Evolutionary conservation across 768 basidiomycete species (phyloP).

Genomic region (Cystobasidium onofrii): DNA sequence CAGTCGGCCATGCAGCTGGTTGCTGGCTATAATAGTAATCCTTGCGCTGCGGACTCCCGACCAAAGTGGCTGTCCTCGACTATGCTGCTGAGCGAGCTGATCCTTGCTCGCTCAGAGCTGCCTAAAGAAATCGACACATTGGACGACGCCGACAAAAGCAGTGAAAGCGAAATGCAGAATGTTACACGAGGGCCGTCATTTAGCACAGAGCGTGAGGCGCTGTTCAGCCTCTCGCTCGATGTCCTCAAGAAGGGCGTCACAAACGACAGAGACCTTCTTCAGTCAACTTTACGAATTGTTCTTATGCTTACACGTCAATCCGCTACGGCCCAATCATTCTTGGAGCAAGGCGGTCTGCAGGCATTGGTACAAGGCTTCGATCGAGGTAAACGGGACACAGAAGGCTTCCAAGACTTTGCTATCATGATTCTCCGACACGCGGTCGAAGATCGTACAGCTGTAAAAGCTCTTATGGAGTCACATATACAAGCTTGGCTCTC

Average conservation of each 20-base stretch:
- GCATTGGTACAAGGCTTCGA: conserved; percentile 60
- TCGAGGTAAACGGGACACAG: conserved; percentile 51
- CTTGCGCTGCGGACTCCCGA: conserved; percentile 46
- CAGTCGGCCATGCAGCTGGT: conserved; percentile 31
- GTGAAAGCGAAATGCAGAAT: not conserved
- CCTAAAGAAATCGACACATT: conserved; percentile 52
- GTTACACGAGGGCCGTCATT: conserved; percentile 56
- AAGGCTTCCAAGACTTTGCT: conserved; percentile 70
- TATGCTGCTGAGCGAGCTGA: conserved; percentile 73
- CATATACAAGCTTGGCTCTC: conserved; percentile 73
- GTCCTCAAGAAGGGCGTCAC: conserved; percentile 60
- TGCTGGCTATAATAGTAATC: conserved; percentile 7
- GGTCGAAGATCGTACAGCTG: conserved; percentile 62
- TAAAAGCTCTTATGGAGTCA: conserved; percentile 68
- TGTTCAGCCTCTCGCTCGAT: conserved; percentile 69
- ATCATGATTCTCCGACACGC: conserved; percentile 84
- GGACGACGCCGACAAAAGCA: conserved; percentile 47
- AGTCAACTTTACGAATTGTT: conserved; percentile 71
- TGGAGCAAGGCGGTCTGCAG: conserved; percentile 58
- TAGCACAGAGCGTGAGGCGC: conserved; percentile 55
- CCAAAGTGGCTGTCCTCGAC: conserved; percentile 84
- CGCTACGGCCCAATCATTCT: conserved; percentile 58
- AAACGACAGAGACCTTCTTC: conserved; percentile 63
- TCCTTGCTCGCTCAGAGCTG: conserved; percentile 68
- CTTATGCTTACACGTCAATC: conserved; percentile 74